These are phyloP conservation scores for Paralagenidium karlingii DNA, from an alignment of 352 stramenopile genomes.

Conservation along the genomic window DNA sequence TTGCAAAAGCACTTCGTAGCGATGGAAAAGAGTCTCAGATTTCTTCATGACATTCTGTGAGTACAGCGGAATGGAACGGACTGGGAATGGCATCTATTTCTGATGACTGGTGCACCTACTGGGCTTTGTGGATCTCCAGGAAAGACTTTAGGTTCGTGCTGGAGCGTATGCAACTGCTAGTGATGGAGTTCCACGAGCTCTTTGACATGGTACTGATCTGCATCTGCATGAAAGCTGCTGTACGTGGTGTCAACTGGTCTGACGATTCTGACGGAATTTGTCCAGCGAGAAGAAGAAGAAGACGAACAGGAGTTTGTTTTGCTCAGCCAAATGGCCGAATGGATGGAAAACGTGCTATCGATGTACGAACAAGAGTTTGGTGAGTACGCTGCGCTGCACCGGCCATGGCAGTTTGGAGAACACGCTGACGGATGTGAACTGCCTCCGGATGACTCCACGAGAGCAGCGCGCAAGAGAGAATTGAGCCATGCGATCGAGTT, in stretches of 20 bases:
- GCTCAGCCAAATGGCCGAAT: conserved; percentile 30
- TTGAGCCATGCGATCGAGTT: no score
- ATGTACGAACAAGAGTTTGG: conserved; percentile 69
- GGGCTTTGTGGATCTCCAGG: no score
- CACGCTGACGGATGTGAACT: no score
- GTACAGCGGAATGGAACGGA: conserved; percentile 45
- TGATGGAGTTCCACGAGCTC: conserved; percentile 17
- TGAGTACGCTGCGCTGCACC: no score
- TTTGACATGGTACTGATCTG: no score
- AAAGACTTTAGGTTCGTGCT: no score
- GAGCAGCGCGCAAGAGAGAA: no score
- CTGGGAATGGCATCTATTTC: no score
- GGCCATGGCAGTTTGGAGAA: no score
- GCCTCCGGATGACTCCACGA: no score
- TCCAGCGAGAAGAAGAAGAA: conserved; percentile 5
- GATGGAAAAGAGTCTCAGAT: conserved; percentile 47
- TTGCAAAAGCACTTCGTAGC: conserved; percentile 52
- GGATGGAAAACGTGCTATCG: conserved; percentile 54
- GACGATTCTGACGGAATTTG: conserved; percentile 15
- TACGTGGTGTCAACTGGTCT: conserved; percentile 13
- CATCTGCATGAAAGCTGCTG: no score
- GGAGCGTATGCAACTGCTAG: conserved; percentile 17
- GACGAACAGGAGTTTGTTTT: not conserved
- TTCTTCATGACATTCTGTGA: conserved; percentile 34
- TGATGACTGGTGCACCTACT: no score